phyloP scores from a whole-genome alignment of 805 yeast species.

The Yamadazyma insecticola region DNA sequence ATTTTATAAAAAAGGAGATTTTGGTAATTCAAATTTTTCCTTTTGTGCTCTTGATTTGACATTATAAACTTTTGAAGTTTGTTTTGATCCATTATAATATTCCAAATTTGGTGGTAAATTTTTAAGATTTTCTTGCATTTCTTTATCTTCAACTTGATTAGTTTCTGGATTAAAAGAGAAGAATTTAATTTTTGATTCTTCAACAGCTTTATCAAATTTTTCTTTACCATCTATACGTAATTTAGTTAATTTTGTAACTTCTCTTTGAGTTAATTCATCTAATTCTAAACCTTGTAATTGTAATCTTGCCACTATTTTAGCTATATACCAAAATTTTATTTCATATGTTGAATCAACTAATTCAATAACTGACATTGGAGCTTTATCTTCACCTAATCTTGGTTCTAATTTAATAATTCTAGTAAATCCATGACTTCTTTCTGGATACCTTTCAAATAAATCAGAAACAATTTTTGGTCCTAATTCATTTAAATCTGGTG shows the following conservation, averaged over 20 bases:
- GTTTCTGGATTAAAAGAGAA: conserved; percentile 31
- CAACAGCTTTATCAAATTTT: conserved; percentile 60
- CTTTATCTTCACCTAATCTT: conserved; percentile 76
- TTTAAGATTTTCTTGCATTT: conserved; percentile 21
- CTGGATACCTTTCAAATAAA: conserved; percentile 57
- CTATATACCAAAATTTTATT: conserved; percentile 69
- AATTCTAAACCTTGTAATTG: conserved; percentile 56
- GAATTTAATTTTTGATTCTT: conserved; percentile 34
- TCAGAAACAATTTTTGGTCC: conserved; percentile 65
- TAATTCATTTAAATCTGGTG: conserved; percentile 37
- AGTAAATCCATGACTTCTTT: conserved; percentile 78
- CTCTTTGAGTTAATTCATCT: conserved; percentile 47
- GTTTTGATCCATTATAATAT: conserved; percentile 18
- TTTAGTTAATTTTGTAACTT: conserved; percentile 48
- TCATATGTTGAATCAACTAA: conserved; percentile 67
- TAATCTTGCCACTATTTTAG: conserved; percentile 80
- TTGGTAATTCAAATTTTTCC: conserved; percentile 20
- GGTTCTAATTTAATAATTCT: conserved; percentile 81
- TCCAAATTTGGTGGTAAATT: conserved; percentile 28
- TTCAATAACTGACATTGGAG: conserved; percentile 85
- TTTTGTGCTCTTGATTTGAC: conserved; percentile 23
- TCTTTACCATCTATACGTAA: conserved; percentile 47
- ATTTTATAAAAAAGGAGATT: conserved; percentile 32
- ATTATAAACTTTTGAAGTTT: conserved; percentile 29
- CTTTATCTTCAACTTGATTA: conserved; percentile 18